These are phyloP conservation scores for Excoecaria agallocha DNA, from an alignment of 345 rosid genomes.

Conservation along the genomic window DNA sequence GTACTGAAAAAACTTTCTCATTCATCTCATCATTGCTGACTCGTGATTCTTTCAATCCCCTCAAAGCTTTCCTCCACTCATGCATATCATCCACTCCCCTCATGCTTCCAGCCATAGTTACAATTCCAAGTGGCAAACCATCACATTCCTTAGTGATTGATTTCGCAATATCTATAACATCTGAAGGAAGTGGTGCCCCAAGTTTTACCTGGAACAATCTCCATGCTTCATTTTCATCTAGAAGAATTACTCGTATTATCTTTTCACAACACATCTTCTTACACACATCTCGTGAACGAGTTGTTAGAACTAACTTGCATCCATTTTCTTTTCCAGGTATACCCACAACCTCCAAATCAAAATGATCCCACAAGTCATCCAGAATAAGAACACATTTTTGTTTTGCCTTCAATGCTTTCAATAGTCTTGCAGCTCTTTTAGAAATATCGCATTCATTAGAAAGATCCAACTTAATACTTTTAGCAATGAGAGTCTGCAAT, in stretches of 20 bases:
- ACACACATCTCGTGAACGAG: not conserved
- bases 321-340: not conserved
- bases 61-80: not conserved
- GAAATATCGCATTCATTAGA: not conserved
- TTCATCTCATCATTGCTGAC: not conserved
- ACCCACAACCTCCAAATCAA: not conserved
- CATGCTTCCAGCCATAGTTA: too few species aligned
- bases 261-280: not conserved
- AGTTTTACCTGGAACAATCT: too few species aligned
- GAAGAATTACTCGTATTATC: not conserved
- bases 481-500: too few species aligned
- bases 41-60: not conserved
- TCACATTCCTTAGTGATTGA: not conserved
- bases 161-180: not conserved
- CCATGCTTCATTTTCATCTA: not conserved
- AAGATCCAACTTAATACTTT: too few species aligned
- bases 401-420: too few species aligned
- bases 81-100: too few species aligned
- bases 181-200: too few species aligned
- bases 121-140: not conserved
- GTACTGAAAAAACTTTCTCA: not conserved
- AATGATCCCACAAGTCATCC: not conserved
- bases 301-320: not conserved
- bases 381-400: not conserved
- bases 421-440: not conserved